Base-by-base conservation (phyloP, 306 rosid species). In the Phaseolus lunatus region DNA sequence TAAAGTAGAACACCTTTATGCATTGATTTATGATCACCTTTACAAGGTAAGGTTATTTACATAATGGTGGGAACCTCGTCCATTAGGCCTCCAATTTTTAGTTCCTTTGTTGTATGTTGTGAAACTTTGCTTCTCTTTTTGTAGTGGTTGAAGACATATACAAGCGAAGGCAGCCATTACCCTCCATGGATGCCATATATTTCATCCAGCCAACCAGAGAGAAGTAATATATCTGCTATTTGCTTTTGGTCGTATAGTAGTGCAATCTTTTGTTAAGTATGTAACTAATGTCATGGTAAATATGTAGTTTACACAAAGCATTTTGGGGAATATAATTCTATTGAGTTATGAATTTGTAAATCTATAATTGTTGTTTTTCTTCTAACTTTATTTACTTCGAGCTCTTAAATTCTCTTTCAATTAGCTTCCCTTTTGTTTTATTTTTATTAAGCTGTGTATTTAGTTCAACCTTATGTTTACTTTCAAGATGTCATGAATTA, bases 81-180 rank as follows among this genome's bases (percentile, higher is more conserved):
- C 22, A 19, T 54, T 61, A 44, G 41, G 49, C 19, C 10, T 37
- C 65, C 35, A 7, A 20, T 14, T 73, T 35, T 66, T 18, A 24
- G 19, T 50, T 80, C 20, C 9, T 80, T 73, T 78, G 20, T 29
- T 70, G 61, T 72, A 52, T 64, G 64, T 8, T 67, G 24, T 85
- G 63, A 47, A 69, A 53, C 67, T 83, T 68, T 67, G 35, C 31
- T 72, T 33, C 70, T 82, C 14, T 24, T 14, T 84, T 24, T 84
- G 87, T 84, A 95, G 99, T 95, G 96, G 99, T 92, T 7, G 99
- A 95, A 78, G 99, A 95, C 87, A 88, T 95, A 81, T 88, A 86
- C 87, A 95, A 89, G 88, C 89, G 96, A 76, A 89, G 99, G 88
- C 99, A 95, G 78, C 97, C 99, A 7, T 83, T 95, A 72, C 97